phyloP scores from a whole-genome alignment of 441 rosid species.

The Euphorbia schlechtendalii region DNA sequence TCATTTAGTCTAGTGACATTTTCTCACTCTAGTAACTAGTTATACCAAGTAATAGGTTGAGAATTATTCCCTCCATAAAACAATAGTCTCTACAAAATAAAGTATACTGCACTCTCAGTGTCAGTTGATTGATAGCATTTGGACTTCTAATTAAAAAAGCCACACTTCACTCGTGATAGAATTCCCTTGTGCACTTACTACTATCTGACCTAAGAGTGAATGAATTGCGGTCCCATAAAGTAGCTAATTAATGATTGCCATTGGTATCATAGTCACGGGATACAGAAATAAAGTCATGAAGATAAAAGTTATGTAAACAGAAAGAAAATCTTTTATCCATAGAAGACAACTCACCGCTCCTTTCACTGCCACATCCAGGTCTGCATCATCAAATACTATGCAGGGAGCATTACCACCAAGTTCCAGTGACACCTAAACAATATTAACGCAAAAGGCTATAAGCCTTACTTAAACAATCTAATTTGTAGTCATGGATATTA shows the following conservation, averaged over 20 bases:
- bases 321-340: background rate
- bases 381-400: constrained; percentile 95
- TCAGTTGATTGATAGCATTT: background rate
- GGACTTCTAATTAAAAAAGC: background rate
- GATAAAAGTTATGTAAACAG: constrained; percentile 2
- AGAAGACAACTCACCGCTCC: constrained; percentile 62
- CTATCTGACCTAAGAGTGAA: background rate
- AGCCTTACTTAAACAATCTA: constrained; percentile 17
- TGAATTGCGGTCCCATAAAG: background rate
- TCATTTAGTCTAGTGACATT: background rate
- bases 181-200: background rate
- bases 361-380: constrained; percentile 89
- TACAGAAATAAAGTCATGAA: constrained; percentile 1
- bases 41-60: no score
- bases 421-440: constrained; percentile 74
- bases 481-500: background rate
- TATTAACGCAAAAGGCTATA: constrained; percentile 18
- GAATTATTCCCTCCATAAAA: background rate
- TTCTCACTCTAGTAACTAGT: background rate
- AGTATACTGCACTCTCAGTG: background rate
- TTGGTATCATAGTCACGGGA: background rate
- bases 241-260: background rate
- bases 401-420: constrained; percentile 99
- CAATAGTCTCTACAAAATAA: background rate
- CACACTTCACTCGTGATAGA: background rate